Conservation (phyloP, 352 stramenopile species). For the Phytophthora europaea region DNA sequence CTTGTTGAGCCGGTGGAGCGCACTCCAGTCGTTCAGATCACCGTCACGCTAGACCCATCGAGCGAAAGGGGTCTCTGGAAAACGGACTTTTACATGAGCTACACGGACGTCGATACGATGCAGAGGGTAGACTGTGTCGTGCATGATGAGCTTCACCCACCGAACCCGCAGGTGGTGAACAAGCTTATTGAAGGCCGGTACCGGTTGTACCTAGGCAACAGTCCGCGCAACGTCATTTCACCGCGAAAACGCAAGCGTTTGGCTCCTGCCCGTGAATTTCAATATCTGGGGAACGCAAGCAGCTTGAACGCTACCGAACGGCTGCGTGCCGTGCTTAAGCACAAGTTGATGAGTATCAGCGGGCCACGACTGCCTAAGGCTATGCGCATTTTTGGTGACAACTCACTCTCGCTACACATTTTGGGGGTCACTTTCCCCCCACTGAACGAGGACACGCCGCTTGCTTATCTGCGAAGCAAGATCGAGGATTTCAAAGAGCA, state of each 20-base stretch:
- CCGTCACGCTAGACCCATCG: conserved; percentile 60
- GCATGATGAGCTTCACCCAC: conserved; percentile 36
- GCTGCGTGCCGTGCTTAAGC: conserved; percentile 58
- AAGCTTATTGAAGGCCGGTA: conserved; percentile 69
- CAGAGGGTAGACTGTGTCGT: conserved; percentile 54
- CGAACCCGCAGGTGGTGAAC: conserved; percentile 34
- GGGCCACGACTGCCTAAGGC: conserved; percentile 65
- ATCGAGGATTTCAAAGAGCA: conserved; percentile 64
- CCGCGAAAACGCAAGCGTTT: conserved; percentile 36
- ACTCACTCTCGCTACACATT: conserved; percentile 59
- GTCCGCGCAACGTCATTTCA: conserved; percentile 62
- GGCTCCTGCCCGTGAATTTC: conserved; percentile 28
- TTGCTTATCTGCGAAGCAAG: conserved; percentile 63
- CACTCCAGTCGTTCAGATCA: conserved; percentile 69
- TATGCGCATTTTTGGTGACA: conserved; percentile 67
- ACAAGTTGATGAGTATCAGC: conserved; percentile 66
- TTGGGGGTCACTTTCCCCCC: conserved; percentile 65
- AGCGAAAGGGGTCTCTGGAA: conserved; percentile 33
- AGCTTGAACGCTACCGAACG: conserved; percentile 54
- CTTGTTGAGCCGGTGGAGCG: conserved; percentile 38
- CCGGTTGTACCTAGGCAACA: conserved; percentile 72
- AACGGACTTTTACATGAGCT: conserved; percentile 68
- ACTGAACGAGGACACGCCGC: conserved; percentile 73
- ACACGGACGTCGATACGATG: conserved; percentile 56
- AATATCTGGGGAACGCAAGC: conserved; percentile 19